phyloP scores from a whole-genome alignment of 345 rosid genomes.

The Hibiscus syriacus region DNA sequence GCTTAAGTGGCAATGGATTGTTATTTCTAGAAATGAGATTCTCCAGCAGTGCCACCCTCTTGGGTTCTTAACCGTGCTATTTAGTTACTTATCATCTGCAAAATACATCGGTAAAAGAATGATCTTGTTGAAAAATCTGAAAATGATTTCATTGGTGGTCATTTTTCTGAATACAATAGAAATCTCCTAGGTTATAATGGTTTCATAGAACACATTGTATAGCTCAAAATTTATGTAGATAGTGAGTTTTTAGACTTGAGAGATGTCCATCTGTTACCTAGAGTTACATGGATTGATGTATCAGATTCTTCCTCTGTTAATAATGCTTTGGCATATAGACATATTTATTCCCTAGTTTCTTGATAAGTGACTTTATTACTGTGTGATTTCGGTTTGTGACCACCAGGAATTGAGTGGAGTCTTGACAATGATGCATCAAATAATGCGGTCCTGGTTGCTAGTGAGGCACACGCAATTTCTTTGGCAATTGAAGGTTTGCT shows the following conservation, averaged over 20 bases:
- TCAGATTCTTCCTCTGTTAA: neutral
- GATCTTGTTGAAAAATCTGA: neutral
- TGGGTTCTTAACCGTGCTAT: neutral
- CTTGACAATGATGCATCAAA: constrained; percentile 97
- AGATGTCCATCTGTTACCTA: neutral
- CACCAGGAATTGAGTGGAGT: constrained; percentile 46
- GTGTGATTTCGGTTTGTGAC: neutral
- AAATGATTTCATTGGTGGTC: neutral
- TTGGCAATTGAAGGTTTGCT: constrained; percentile 77
- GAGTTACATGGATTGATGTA: neutral
- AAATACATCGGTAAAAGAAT: neutral
- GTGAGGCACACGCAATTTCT: constrained; percentile 43
- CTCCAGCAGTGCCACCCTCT: neutral
- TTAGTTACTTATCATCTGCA: neutral
- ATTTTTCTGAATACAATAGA: neutral
- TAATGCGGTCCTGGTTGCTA: constrained; percentile 92
- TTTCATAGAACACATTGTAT: neutral
- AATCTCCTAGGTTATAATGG: neutral
- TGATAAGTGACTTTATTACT: neutral
- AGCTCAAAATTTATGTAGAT: neutral
- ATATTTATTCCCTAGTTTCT: neutral
- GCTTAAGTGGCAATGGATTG: neutral
- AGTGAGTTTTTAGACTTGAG: neutral
- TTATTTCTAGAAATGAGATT: neutral
- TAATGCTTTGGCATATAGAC: neutral